Conservation (phyloP, 495 filamentous ascomycete species). For the Cercophora sp. region DNA sequence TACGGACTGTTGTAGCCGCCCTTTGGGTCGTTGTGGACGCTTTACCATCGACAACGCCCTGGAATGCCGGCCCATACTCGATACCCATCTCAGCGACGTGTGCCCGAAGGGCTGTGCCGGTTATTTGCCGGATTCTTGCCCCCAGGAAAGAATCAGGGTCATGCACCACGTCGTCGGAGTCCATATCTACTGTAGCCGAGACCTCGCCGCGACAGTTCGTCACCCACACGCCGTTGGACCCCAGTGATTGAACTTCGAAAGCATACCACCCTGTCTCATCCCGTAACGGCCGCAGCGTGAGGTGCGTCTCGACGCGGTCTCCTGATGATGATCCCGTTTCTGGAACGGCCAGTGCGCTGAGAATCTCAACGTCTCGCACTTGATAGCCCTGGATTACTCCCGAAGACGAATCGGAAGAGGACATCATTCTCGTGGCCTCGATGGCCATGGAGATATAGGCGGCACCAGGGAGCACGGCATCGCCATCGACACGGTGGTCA, state of each 20-base stretch:
- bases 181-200: neutral
- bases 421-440: slow-evolving; percentile 40
- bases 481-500: slow-evolving; percentile 36
- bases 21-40: neutral
- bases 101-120: neutral
- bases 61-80: neutral
- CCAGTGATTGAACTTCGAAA: neutral
- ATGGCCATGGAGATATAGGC: slow-evolving; percentile 45
- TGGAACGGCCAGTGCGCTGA: slow-evolving; percentile 6
- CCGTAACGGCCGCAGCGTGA: neutral
- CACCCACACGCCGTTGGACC: neutral
- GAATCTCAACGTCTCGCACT: slow-evolving; percentile 16
- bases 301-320: slow-evolving; percentile 3
- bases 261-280: neutral
- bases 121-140: neutral
- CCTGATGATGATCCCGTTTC: no score
- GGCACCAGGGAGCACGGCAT: slow-evolving; percentile 48
- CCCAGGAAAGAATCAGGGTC: neutral
- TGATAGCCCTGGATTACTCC: slow-evolving; percentile 21
- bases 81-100: neutral
- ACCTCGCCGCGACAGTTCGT: neutral
- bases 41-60: neutral
- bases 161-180: neutral
- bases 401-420: neutral
- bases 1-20: neutral